Percentiles rank a stretch among this genome's conserved stretches.
These are phyloP conservation scores for Neurospora africana DNA, from an alignment of 495 filamentous ascomycete genomes.

Conservation along the genomic window DNA sequence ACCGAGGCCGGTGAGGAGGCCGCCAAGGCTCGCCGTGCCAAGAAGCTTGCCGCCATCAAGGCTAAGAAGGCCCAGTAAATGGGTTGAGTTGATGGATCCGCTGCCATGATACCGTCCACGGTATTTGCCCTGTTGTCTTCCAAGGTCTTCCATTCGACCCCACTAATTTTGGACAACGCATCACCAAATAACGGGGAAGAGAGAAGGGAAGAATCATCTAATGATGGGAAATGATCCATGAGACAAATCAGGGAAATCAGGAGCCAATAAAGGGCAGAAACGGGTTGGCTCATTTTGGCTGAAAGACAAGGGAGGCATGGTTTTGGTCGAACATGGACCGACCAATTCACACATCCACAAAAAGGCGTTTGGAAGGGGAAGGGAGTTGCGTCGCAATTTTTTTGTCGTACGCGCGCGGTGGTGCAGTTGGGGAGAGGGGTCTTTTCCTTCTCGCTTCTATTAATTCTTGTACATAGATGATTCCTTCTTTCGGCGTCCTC, in stretches of 20 bases:
- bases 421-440: not conserved
- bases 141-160: not conserved
- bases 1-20: slow-evolving; percentile 89
- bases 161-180: not conserved
- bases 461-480: slow-evolving; percentile 1
- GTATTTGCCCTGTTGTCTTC: not conserved
- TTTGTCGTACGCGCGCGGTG: not conserved
- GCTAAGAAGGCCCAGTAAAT: slow-evolving; percentile 55
- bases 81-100: not conserved
- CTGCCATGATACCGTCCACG: not conserved
- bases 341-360: not conserved
- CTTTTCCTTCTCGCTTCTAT: not conserved
- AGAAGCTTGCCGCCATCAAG: slow-evolving; percentile 51
- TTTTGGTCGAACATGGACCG: not conserved
- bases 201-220: not conserved
- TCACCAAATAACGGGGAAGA: not conserved
- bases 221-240: not conserved
- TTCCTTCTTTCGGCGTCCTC: not conserved
- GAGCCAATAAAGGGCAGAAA: not conserved
- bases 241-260: not conserved
- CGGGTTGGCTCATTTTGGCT: not conserved
- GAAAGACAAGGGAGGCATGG: not conserved
- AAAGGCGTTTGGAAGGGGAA: not conserved
- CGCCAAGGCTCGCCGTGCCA: slow-evolving; percentile 70
- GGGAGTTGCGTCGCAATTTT: not conserved